These are phyloP conservation scores for Apodospora peruviana DNA, from an alignment of 495 filamentous ascomycete genomes.

Conservation along the genomic window DNA sequence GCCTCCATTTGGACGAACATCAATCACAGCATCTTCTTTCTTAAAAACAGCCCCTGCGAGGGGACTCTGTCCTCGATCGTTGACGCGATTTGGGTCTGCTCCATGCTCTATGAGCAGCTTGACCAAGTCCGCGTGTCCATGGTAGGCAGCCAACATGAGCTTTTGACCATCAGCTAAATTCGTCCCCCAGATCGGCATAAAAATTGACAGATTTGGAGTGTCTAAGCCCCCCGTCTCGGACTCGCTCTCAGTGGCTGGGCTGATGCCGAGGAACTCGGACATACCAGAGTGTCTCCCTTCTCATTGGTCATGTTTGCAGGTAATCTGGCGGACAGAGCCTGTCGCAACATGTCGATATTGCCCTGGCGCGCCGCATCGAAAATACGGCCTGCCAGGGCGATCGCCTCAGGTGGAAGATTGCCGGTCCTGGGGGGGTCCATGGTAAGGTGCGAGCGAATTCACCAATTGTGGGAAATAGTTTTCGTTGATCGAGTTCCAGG, in stretches of 20 bases:
- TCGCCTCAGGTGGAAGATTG: constrained; percentile 39
- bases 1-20: constrained; percentile 25
- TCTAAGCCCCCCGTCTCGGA: too few relatives aligned
- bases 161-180: constrained; percentile 10
- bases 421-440: neutral
- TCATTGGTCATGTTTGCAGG: constrained; percentile 51
- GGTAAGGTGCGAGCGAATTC: too few relatives aligned
- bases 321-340: constrained; percentile 46
- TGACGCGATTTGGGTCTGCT: constrained; percentile 47
- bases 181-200: too few relatives aligned
- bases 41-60: constrained; percentile 54
- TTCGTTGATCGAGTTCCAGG: too few relatives aligned
- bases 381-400: constrained; percentile 46
- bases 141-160: constrained; percentile 55
- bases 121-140: constrained; percentile 47
- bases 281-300: constrained; percentile 50
- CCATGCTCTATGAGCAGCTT: constrained; percentile 44
- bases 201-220: too few relatives aligned
- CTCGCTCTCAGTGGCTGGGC: too few relatives aligned
- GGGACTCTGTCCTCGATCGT: constrained; percentile 49
- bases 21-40: constrained; percentile 42
- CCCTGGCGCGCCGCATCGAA: constrained; percentile 49
- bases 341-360: constrained; percentile 39
- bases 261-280: constrained; percentile 3
- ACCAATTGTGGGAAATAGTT: too few relatives aligned